Evolutionary conservation across 2,329 filamentous ascomycete species (phyloP).

Genomic region (Fusarium scirpi): DNA sequence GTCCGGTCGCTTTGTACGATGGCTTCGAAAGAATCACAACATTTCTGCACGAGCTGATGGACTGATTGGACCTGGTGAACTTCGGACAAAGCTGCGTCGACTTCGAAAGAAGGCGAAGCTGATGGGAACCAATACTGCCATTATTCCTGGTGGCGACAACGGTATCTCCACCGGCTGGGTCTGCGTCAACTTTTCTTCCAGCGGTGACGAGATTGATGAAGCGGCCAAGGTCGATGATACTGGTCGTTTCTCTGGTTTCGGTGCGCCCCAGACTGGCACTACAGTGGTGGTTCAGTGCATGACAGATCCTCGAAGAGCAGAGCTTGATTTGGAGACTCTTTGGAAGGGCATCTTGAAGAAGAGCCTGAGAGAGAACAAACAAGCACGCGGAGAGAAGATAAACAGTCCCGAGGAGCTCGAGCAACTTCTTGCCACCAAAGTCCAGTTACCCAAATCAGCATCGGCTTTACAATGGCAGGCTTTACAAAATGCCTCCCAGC

Average conservation of each 20-base stretch:
- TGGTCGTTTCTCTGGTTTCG: slow-evolving; percentile 81
- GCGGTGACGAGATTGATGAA: slow-evolving; percentile 67
- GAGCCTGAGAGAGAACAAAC: slow-evolving; percentile 50
- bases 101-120: slow-evolving; percentile 85
- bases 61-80: slow-evolving; percentile 86
- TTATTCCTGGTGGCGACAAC: slow-evolving; percentile 76
- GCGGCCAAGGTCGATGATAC: slow-evolving; percentile 59
- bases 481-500: slow-evolving; percentile 51
- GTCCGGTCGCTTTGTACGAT: slow-evolving; percentile 88
- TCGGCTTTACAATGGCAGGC: slow-evolving; percentile 53
- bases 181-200: slow-evolving; percentile 86
- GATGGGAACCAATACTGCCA: slow-evolving; percentile 77
- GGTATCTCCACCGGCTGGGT: slow-evolving; percentile 96
- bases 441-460: slow-evolving; percentile 50
- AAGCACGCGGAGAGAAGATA: slow-evolving; percentile 47
- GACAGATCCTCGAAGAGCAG: slow-evolving; percentile 64
- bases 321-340: slow-evolving; percentile 65
- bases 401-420: slow-evolving; percentile 47
- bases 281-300: slow-evolving; percentile 70
- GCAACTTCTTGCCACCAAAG: slow-evolving; percentile 47
- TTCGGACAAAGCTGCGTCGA: slow-evolving; percentile 86
- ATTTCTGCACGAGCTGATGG: slow-evolving; percentile 86
- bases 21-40: slow-evolving; percentile 79
- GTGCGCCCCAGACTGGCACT: slow-evolving; percentile 62
- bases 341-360: slow-evolving; percentile 60